A percentile compares a stretch with the other conserved stretches of the same genome.
Evolutionary conservation across 2,329 filamentous ascomycete species (phyloP).

Genomic region (Colletotrichum nymphaeae): DNA sequence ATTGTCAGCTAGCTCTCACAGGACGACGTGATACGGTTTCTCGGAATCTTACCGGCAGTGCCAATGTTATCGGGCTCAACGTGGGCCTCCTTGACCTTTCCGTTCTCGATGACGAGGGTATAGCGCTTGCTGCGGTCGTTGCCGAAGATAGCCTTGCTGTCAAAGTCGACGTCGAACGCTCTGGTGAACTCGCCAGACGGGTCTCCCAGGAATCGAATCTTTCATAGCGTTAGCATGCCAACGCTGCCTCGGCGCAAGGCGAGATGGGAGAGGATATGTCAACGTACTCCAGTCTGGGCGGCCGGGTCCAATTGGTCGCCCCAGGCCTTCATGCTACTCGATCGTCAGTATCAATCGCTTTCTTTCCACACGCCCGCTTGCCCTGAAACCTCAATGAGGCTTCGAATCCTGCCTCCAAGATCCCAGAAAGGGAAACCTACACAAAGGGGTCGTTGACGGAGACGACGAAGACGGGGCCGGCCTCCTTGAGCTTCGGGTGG

Average conservation of each 20-base stretch:
- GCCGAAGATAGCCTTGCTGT: conserved; percentile 83
- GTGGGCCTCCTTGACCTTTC: conserved; percentile 83
- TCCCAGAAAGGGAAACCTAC: conserved; percentile 62
- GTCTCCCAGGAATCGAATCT: conserved; percentile 93
- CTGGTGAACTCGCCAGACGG: conserved; percentile 84
- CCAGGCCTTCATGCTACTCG: conserved; percentile 89
- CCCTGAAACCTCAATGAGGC: not conserved
- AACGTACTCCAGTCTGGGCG: conserved; percentile 79
- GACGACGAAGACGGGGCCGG: conserved; percentile 88
- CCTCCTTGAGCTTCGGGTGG: conserved; percentile 80
- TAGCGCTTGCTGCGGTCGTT: conserved; percentile 88
- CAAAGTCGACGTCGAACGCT: conserved; percentile 85
- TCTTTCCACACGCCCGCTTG: not conserved
- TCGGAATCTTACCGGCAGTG: conserved; percentile 70
- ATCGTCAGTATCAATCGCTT: conserved; percentile 24
- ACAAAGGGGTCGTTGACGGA: conserved; percentile 96
- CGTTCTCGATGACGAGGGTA: conserved; percentile 83
- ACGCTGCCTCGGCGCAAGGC: not conserved
- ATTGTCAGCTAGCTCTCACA: not conserved
- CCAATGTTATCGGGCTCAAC: conserved; percentile 93
- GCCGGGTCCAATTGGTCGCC: conserved; percentile 79
- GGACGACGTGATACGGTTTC: too few relatives aligned
- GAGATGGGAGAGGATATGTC: not conserved
- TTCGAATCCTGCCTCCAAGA: too few relatives aligned
- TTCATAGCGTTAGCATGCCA: conserved; percentile 11